Base-by-base conservation (phyloP, 2,329 filamentous ascomycete genomes). In the Arthrobotrys entomopaga region DNA sequence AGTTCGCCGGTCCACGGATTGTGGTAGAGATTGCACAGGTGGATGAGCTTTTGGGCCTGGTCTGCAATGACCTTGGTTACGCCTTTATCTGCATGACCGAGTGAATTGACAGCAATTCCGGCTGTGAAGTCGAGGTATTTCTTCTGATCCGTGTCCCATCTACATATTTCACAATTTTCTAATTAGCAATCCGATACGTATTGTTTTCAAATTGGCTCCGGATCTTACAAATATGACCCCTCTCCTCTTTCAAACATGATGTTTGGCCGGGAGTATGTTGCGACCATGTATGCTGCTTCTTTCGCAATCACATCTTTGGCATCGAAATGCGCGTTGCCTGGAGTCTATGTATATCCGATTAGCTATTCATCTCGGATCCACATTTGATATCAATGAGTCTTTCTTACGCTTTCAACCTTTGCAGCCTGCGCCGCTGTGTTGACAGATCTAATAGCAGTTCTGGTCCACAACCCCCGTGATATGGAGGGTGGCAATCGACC, bases 11-110 rank as follows among this genome's bases (percentile, higher is more conserved):
- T 97, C 91, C 95, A 97, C 1, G 90, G 90, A 83, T 98, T 99
- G 83, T 97, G 91, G 86, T 98, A 99, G 19, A 99, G 87, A 82
- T 99, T 99, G 10, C 93, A 97, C 53, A 91, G 90, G 82, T 99
- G 95, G 66, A 97, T 87, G 57, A 99, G 87, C 6, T 89, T 93
- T 79, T 90, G 85, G 29, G 89, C 86, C 87, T 96, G 92, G 78
- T 96, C 87, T 10, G 89, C 86, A 76, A 98, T 84, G 58, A 97
- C 85, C 79, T 87, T 85, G 54, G 88, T 85, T 77, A 97, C 87
- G 79, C 90, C 91, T 3, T 89, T 86, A 79, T 99, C 93, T 80
- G 91, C 93, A 81, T 99, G 95, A 8, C 95, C 95, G 38, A 99
- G 85, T 20, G 91, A 89, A 82, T 94, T 97, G 80, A 99, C 95